phyloP scores from a whole-genome alignment of 2,329 filamentous ascomycete genomes.

The Fusarium sp. region DNA sequence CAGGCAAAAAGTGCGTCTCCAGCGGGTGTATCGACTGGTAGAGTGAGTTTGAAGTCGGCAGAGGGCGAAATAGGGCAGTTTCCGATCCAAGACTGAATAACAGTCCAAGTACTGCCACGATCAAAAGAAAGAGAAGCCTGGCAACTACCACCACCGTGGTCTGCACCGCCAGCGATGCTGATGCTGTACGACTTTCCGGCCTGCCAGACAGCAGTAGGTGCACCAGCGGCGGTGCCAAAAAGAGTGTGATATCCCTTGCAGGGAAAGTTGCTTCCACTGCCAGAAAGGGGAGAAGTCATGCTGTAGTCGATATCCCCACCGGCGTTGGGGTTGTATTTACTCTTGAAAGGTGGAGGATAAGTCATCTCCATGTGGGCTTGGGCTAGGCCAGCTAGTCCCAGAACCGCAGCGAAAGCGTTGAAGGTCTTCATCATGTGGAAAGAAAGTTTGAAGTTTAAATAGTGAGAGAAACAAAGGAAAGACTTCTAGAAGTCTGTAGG shows the following conservation, averaged over 20 bases:
- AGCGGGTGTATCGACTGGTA: slow-evolving; percentile 63
- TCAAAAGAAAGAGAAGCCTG: slow-evolving; percentile 83
- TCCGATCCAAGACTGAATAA: slow-evolving; percentile 71
- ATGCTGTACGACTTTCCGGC: slow-evolving; percentile 76
- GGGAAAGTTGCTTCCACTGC: slow-evolving; percentile 76
- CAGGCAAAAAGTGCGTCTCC: slow-evolving; percentile 79
- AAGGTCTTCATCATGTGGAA: slow-evolving; percentile 28
- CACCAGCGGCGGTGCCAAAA: slow-evolving; percentile 63
- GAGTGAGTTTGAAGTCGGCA: slow-evolving; percentile 72
- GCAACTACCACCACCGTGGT: slow-evolving; percentile 80
- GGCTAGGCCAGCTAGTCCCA: slow-evolving; percentile 60
- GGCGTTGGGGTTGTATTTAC: slow-evolving; percentile 65
- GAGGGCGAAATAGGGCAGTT: slow-evolving; percentile 62
- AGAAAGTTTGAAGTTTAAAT: neutral
- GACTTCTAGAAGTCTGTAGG: slow-evolving; percentile 2
- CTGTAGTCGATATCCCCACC: slow-evolving; percentile 74
- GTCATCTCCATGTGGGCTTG: slow-evolving; percentile 70
- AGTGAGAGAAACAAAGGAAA: neutral
- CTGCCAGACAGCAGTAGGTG: slow-evolving; percentile 71
- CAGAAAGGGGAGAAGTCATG: slow-evolving; percentile 76
- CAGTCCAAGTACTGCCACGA: slow-evolving; percentile 76
- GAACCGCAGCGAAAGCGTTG: slow-evolving; percentile 52
- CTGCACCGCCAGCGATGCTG: slow-evolving; percentile 72
- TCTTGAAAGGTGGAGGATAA: slow-evolving; percentile 65
- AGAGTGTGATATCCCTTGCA: slow-evolving; percentile 76